Percentiles rank a stretch among this genome's conserved stretches.
Evolutionary conservation across 2,329 filamentous ascomycete genomes (phyloP).

Genomic region (Fusarium penzigii): DNA sequence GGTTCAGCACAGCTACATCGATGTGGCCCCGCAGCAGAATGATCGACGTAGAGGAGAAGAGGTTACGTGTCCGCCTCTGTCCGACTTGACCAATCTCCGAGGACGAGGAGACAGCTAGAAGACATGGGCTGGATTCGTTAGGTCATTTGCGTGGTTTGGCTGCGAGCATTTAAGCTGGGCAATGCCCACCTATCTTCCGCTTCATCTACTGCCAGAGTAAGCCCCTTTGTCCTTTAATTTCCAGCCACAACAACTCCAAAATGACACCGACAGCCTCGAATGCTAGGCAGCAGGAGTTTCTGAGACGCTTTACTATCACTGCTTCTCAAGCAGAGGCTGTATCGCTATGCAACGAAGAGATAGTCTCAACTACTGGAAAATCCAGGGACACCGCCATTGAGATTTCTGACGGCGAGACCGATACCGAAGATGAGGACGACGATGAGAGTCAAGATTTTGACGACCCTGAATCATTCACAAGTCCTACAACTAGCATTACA

Average conservation of each 20-base stretch:
- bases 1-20: constrained; percentile 1
- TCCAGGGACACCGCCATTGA: constrained; percentile 1
- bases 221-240: background rate
- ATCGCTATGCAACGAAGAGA: background rate
- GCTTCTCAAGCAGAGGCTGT: background rate
- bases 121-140: background rate
- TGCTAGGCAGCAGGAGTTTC: background rate
- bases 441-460: background rate
- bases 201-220: background rate
- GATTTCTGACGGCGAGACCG: constrained; percentile 4
- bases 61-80: constrained; percentile 7
- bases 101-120: background rate
- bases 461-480: constrained; percentile 2
- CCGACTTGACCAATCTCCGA: constrained; percentile 1
- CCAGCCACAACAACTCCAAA: background rate
- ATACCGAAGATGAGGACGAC: constrained; percentile 4
- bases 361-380: background rate
- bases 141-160: background rate
- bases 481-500: constrained; percentile 1
- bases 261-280: constrained; percentile 2
- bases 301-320: background rate
- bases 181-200: constrained; percentile 1
- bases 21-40: constrained; percentile 6
- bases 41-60: constrained; percentile 1
- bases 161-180: constrained; percentile 6